Conservation (phyloP, 1,284 basidiomycete genomes). For the Blastosporella zonata region DNA sequence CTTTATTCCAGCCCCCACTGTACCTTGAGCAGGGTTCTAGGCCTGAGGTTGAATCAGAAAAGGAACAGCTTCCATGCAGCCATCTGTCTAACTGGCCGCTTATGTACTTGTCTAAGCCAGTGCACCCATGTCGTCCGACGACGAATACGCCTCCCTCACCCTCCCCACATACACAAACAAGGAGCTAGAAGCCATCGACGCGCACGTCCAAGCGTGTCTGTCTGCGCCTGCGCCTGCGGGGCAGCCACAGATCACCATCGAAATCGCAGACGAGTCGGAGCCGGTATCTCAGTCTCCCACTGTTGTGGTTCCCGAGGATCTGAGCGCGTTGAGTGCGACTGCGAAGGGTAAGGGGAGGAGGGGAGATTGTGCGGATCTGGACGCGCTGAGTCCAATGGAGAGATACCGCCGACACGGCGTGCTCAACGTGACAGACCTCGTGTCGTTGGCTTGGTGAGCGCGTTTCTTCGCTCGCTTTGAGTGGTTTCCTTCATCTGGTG, state of each 20-base stretch:
- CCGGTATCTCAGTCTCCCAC: constrained; percentile 4
- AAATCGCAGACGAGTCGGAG: constrained; percentile 1
- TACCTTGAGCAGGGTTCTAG: no score
- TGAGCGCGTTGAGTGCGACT: no score
- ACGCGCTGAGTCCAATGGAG: constrained; percentile 30
- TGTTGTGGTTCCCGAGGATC: no score
- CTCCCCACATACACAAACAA: constrained; percentile 57
- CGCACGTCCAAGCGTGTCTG: constrained; percentile 17
- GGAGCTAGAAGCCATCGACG: constrained; percentile 54
- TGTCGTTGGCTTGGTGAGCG: constrained; percentile 51
- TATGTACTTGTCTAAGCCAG: background rate
- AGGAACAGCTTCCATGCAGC: no score
- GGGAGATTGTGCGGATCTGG: background rate
- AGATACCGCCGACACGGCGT: constrained; percentile 36
- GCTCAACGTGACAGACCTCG: constrained; percentile 53
- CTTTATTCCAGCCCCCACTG: no score
- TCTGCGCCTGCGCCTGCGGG: no score
- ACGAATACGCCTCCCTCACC: constrained; percentile 45
- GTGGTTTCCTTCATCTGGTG: background rate
- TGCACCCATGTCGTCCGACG: constrained; percentile 25
- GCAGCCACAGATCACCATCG: constrained; percentile 22
- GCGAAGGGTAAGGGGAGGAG: background rate
- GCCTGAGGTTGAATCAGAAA: no score
- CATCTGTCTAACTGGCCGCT: no score
- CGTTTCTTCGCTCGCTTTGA: background rate